Evolutionary conservation across 306 rosid species (phyloP), one percentile per base, ranked within the genome.

Genomic region (Medicago ruthenica): DNA sequence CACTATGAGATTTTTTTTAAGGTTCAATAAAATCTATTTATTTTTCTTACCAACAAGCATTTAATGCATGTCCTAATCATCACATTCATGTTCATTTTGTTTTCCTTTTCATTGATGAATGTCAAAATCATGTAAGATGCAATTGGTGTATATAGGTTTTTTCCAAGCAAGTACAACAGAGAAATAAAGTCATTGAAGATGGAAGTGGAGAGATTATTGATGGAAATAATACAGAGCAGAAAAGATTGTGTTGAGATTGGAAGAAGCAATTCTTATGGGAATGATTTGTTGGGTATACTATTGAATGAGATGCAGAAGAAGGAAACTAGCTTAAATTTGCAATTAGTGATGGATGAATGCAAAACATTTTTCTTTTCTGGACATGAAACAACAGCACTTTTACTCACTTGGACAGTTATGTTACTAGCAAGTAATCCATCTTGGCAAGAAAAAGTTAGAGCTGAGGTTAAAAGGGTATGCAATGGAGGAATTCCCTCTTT

Each of bases 331-430:
- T 69, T 92, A 16, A 82, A 87, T 70, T 64, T 92, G 74, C 97
- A 92, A 70, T 55, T 85, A 3, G 92, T 96, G 8, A 96, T 90
- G 96, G 99, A 96, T 84, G 93, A 96, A 78, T 96, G 99, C 81
- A 96, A 96, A 51, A 96, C 99, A 12, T 96, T 96, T 79, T 96
- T 96, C 88, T 96, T 96, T 83, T 92, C 99, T 17, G 99, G 99
- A 3, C 97, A 96, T 77, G 99, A 96, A 80, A 92, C 99, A 44
- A 89, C 98, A 5, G 93, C 99, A 0, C 87, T 96, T 3, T 83
- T 96, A 76, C 96, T 96, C 77, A 96, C 93, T 5, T 96, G 99
- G 99, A 87, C 97, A 5, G 83, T 92, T 53, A 96, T 96, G 98
- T 76, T 96, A 74, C 55, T 96, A 0, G 98, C 99, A 8, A 85